phyloP scores from a whole-genome alignment of 1,284 basidiomycete species.

The Porodaedalea pini region DNA sequence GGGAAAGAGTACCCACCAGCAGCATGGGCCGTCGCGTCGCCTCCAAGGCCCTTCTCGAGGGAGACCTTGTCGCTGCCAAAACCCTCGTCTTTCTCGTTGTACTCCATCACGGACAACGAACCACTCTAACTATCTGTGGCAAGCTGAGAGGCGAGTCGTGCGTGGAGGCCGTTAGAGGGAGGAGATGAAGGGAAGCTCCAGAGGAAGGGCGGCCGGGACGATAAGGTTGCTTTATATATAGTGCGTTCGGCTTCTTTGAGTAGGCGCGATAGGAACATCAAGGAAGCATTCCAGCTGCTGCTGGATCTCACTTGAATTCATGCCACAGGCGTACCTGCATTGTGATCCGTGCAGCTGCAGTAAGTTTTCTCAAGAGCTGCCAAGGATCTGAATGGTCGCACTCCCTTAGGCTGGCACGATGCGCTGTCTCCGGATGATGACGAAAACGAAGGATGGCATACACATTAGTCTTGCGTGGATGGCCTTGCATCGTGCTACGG shows the following conservation, averaged over 20 bases:
- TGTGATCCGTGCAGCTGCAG: too few relatives aligned
- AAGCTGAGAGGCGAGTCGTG: not conserved
- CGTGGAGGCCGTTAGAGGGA: too few relatives aligned
- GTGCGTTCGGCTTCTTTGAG: not conserved
- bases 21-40: slow-evolving; percentile 28
- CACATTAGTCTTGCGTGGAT: too few relatives aligned
- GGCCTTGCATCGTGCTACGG: too few relatives aligned
- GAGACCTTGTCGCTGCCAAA: slow-evolving; percentile 22
- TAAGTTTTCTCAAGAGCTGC: too few relatives aligned
- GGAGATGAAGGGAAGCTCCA: not conserved
- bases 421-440: too few relatives aligned
- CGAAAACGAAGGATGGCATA: too few relatives aligned
- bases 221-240: not conserved
- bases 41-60: slow-evolving; percentile 32
- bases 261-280: not conserved
- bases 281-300: not conserved
- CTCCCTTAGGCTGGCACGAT: too few relatives aligned
- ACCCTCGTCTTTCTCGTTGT: slow-evolving; percentile 25
- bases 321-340: not conserved
- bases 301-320: not conserved
- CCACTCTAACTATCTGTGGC: not conserved
- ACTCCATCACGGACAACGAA: slow-evolving; percentile 6
- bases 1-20: slow-evolving; percentile 20
- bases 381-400: too few relatives aligned
- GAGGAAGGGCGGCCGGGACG: not conserved